Percentiles rank a stretch among this genome's conserved stretches.
These are phyloP conservation scores for Bryoerythrophyllum caledonicum DNA, from an alignment of 225 moss, liverwort and hornwort genomes.

Conservation along the genomic window DNA sequence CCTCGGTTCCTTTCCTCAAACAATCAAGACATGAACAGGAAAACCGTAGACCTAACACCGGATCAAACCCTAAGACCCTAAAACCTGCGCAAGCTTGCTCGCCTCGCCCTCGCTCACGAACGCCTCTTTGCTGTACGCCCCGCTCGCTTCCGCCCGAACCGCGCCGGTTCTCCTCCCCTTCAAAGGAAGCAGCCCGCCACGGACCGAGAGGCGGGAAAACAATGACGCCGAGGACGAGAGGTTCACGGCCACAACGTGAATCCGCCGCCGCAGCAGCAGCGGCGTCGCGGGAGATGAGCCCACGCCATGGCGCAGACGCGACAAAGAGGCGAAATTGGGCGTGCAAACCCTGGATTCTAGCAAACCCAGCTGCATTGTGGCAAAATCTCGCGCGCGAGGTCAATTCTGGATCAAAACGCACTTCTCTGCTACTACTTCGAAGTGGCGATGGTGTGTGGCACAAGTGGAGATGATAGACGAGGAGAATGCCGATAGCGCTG, in stretches of 20 bases:
- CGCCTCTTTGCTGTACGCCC: conserved; percentile 49
- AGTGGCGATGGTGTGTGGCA: background rate
- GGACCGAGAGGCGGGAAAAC: conserved; percentile 31
- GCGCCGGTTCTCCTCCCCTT: conserved; percentile 12
- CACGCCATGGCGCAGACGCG: conserved; percentile 16
- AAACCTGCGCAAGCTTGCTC: conserved; percentile 58
- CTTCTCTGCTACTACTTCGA: too few species aligned
- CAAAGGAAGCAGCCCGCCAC: conserved; percentile 26
- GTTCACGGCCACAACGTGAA: background rate
- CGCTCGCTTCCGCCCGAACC: conserved; percentile 37
- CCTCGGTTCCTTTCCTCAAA: background rate
- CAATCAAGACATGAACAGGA: conserved; percentile 6
- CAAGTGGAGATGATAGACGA: background rate
- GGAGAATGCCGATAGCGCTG: background rate
- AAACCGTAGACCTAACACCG: conserved; percentile 13
- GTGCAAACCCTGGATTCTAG: conserved; percentile 26
- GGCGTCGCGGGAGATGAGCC: conserved; percentile 3
- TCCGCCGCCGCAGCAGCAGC: conserved; percentile 1
- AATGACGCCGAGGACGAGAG: conserved; percentile 32
- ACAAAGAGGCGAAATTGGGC: conserved; percentile 16
- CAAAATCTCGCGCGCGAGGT: background rate
- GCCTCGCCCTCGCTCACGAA: conserved; percentile 51
- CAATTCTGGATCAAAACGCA: background rate
- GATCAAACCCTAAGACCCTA: too few species aligned
- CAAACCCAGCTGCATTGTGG: conserved; percentile 46